Base-by-base conservation (phyloP, 2,329 filamentous ascomycete species). In the Calonectria multiphialidica region DNA sequence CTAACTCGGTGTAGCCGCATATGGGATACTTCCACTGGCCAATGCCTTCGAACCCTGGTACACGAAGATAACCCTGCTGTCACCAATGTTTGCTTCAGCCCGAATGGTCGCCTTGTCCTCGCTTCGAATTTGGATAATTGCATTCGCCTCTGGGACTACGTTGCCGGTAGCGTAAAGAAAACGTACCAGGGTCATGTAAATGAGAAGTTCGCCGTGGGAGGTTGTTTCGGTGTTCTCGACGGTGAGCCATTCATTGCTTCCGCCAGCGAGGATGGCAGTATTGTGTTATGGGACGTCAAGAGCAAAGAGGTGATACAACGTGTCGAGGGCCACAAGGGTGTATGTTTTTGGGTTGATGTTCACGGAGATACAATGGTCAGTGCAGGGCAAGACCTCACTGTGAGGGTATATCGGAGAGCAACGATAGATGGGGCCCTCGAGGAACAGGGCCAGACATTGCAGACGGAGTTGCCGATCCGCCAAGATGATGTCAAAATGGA, bases 131-230 rank as follows among this genome's bases (percentile, higher is more conserved):
- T 98, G 76, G 97, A 99, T 86, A 94, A 93, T 72, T 96, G 94
- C 81, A 90, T 99, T 57, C 92, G 97, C 2, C 87, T 99, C 25
- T 99, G 97, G 97, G 94, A 98, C 83, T 99, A 98, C 81, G 93
- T 98, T 10, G 92, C 95, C 44, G 96, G 96, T 9, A 92, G 92
- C 33, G 97, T 97, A 77, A 93, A 98, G 80, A 99, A 99, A 88
- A 99, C 97, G 16, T 99, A 98, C 83, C 95, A 98, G 82, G 97
- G 97, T 0, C 97, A 98, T 80, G 86, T 87, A 67, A 99, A 99
- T 82, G 88, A 91, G 67, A 93, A 93, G 73, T 98, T 94, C 84
- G 96, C 95, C 75, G 88, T 98, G n/a, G 91, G 91, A 3, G 95
- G 95, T 5, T 93, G 93, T 47, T 98, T 98, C 80, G 96, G 95